These are phyloP conservation scores for Osmanthus fragrans DNA, from an alignment of 257 asterid species.

Conservation along the genomic window DNA sequence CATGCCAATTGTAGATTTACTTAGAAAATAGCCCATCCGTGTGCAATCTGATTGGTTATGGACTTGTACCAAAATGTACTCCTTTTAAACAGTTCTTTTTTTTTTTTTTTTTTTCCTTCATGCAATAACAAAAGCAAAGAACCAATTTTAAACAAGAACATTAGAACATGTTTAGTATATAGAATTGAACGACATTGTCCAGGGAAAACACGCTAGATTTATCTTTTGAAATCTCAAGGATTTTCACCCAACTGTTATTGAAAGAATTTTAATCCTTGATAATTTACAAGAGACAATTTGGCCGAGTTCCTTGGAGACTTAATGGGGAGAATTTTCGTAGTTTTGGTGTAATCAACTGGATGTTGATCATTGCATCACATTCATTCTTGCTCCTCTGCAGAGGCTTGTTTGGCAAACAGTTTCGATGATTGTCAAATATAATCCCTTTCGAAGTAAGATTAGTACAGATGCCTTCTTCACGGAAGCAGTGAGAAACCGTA, in stretches of 20 bases:
- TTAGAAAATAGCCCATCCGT: neutral
- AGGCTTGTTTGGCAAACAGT: constrained; percentile 59
- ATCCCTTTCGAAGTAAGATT: constrained; percentile 53
- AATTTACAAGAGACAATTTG: neutral
- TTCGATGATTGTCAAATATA: constrained; percentile 48
- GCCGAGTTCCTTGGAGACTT: neutral
- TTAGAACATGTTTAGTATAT: neutral
- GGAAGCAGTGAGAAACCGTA: constrained; percentile 51
- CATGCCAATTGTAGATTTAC: neutral
- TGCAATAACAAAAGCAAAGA: neutral
- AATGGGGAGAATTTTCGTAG: constrained; percentile 22
- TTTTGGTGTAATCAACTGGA: constrained; percentile 52
- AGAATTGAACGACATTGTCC: neutral
- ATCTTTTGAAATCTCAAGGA: too few species aligned
- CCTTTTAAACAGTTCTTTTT: neutral
- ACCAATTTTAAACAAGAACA: neutral
- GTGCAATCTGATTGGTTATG: neutral
- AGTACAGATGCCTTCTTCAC: constrained; percentile 56
- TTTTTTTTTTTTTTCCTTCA: neutral
- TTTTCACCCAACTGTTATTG: neutral
- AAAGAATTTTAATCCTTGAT: neutral
- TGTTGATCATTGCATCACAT: constrained; percentile 44
- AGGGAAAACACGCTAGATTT: too few species aligned
- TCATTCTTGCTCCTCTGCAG: constrained; percentile 69
- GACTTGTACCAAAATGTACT: neutral